A percentile compares a stretch with the other conserved stretches of the same genome.
These are phyloP conservation scores for Starmera amethionina DNA, from an alignment of 805 yeast species.

Conservation along the genomic window DNA sequence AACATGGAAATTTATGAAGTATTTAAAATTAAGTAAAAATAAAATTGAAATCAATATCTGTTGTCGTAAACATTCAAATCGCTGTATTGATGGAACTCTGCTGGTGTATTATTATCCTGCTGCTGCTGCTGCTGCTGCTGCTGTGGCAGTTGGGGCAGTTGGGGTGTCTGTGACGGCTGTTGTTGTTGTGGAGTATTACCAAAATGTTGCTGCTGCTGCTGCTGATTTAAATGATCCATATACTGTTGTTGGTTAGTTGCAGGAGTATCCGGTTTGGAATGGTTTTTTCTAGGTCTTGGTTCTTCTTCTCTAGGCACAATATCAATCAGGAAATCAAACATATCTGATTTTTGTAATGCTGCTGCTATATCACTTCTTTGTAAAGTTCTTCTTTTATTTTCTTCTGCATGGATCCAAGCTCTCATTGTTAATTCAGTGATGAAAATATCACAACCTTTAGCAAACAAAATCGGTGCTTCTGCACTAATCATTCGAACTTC, in stretches of 20 bases:
- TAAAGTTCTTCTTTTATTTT: slow-evolving; percentile 85
- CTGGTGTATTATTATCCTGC: background rate
- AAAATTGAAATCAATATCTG: background rate
- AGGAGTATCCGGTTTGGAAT: slow-evolving; percentile 5
- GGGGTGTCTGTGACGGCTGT: slow-evolving; percentile 1
- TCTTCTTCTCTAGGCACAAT: slow-evolving; percentile 85
- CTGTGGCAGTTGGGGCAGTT: background rate
- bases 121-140: background rate
- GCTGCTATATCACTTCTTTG: slow-evolving; percentile 94
- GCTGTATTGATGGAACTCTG: background rate
- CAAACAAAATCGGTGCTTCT: slow-evolving; percentile 95
- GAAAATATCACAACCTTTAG: slow-evolving; percentile 96
- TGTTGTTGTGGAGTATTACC: slow-evolving; percentile 6
- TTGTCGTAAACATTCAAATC: slow-evolving; percentile 1
- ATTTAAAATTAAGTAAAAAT: too few relatives aligned
- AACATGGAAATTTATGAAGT: too few relatives aligned
- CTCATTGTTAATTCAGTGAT: slow-evolving; percentile 96
- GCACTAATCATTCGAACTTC: slow-evolving; percentile 97
- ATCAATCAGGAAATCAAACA: slow-evolving; percentile 95
- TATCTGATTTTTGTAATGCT: slow-evolving; percentile 87
- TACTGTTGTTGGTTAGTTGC: slow-evolving; percentile 11
- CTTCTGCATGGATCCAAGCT: slow-evolving; percentile 98
- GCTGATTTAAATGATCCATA: slow-evolving; percentile 7
- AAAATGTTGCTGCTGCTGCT: slow-evolving; percentile 8
- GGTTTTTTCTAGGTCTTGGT: slow-evolving; percentile 17